These are phyloP conservation scores for Crithidia sp. DNA, from an alignment of 208 protist species.

Conservation along the genomic window DNA sequence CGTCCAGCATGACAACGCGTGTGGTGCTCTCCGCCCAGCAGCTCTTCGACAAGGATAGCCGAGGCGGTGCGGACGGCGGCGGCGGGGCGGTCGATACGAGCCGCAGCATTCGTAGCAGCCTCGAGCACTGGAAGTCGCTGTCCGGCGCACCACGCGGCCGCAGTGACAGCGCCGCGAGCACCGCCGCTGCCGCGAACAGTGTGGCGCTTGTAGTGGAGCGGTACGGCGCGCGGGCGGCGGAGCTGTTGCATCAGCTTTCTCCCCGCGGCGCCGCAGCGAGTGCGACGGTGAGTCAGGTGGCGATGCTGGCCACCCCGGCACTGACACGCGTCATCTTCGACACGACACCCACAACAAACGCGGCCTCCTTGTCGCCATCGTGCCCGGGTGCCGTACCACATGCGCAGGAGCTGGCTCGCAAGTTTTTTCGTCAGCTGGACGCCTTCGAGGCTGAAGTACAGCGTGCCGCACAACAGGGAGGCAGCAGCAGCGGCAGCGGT, in stretches of 20 bases:
- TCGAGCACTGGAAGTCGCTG: constrained; percentile 3
- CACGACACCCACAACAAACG: neutral
- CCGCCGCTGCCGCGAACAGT: constrained; percentile 2
- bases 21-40: constrained; percentile 4
- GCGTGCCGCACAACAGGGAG: constrained; percentile 1
- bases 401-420: constrained; percentile 7
- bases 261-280: constrained; percentile 29
- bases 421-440: constrained; percentile 34
- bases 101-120: neutral
- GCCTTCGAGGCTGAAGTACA: constrained; percentile 26
- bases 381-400: neutral
- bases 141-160: neutral
- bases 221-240: constrained; percentile 22
- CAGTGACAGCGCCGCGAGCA: neutral
- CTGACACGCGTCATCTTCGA: constrained; percentile 25
- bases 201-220: constrained; percentile 16
- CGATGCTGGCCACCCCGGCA: constrained; percentile 17
- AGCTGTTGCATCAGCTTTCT: constrained; percentile 32
- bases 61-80: neutral
- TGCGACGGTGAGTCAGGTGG: constrained; percentile 24
- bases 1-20: constrained; percentile 4
- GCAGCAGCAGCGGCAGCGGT: neutral
- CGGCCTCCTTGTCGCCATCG: neutral
- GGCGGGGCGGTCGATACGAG: neutral
- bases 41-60: neutral